Evolutionary conservation across 805 yeast species (phyloP).

Genomic region (Kazachstania martiniae): DNA sequence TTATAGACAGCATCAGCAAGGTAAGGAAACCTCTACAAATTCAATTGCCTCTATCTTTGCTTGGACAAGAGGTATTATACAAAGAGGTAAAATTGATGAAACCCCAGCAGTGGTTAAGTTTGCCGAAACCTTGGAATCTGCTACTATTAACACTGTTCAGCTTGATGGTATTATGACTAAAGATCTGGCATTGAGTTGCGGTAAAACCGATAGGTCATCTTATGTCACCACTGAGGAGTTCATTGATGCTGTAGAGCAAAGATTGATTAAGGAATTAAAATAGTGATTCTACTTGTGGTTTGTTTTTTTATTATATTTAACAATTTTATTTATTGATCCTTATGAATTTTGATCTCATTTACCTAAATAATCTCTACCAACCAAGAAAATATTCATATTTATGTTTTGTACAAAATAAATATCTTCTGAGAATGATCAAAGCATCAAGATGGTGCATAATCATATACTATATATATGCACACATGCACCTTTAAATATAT

Average conservation of each 20-base stretch:
- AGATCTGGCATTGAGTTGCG: slow-evolving; percentile 85
- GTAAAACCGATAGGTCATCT: slow-evolving; percentile 69
- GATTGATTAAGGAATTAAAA: slow-evolving; percentile 33
- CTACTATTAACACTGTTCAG: slow-evolving; percentile 78
- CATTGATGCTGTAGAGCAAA: slow-evolving; percentile 66
- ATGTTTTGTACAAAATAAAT: no score
- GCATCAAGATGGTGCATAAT: no score
- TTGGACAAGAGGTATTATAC: slow-evolving; percentile 89
- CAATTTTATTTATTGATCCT: no score
- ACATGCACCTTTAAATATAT: no score
- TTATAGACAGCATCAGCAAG: slow-evolving; percentile 90
- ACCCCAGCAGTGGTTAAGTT: slow-evolving; percentile 80
- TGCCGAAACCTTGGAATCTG: slow-evolving; percentile 69
- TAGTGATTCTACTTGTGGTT: neutral
- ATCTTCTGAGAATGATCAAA: no score
- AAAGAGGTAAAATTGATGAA: slow-evolving; percentile 80
- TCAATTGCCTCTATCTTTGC: slow-evolving; percentile 96
- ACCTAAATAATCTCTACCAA: no score
- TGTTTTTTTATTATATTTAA: no score
- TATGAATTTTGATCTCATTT: no score
- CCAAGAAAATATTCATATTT: no score
- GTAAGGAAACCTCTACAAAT: slow-evolving; percentile 94
- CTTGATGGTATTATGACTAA: slow-evolving; percentile 88
- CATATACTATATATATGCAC: no score
- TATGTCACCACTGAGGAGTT: slow-evolving; percentile 91